Conservation (phyloP, 108 stramenopile species). For the Skeletonema grethae region DNA sequence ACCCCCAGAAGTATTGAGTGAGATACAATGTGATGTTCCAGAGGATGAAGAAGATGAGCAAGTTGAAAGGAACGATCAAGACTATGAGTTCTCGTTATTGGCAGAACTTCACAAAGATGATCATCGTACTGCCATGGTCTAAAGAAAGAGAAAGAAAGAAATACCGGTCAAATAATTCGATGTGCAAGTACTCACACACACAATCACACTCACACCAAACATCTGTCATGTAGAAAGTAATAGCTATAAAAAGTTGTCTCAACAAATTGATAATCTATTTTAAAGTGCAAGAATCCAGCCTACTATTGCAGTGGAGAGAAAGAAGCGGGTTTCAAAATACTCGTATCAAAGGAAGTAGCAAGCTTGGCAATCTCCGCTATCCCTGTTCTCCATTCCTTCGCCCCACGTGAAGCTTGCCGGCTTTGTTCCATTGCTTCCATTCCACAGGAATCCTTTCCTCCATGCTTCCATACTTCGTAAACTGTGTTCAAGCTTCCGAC, state of each 20-base stretch:
- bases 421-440: slow-evolving; percentile 63
- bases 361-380: slow-evolving; percentile 69
- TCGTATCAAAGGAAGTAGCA: slow-evolving; percentile 56
- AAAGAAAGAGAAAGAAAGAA: not conserved
- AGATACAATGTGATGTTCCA: slow-evolving; percentile 31
- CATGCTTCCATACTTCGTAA: slow-evolving; percentile 80
- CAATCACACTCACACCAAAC: not conserved
- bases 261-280: too few species aligned
- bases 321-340: slow-evolving; percentile 53
- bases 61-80: slow-evolving; percentile 35
- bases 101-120: slow-evolving; percentile 52
- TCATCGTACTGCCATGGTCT: slow-evolving; percentile 48
- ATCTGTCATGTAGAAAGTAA: slow-evolving; percentile 9
- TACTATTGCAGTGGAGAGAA: slow-evolving; percentile 51
- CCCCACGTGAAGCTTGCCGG: slow-evolving; percentile 54
- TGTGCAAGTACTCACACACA: not conserved
- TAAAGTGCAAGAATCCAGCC: too few species aligned
- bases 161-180: not conserved
- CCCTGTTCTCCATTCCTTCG: slow-evolving; percentile 59
- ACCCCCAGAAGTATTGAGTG: slow-evolving; percentile 27
- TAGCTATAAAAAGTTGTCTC: slow-evolving; percentile 8
- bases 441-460: slow-evolving; percentile 34
- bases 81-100: slow-evolving; percentile 44
- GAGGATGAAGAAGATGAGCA: slow-evolving; percentile 27
- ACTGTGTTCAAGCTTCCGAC: slow-evolving; percentile 71